These are phyloP conservation scores for Acacia crassicarpa DNA, from an alignment of 306 rosid genomes.

Conservation along the genomic window DNA sequence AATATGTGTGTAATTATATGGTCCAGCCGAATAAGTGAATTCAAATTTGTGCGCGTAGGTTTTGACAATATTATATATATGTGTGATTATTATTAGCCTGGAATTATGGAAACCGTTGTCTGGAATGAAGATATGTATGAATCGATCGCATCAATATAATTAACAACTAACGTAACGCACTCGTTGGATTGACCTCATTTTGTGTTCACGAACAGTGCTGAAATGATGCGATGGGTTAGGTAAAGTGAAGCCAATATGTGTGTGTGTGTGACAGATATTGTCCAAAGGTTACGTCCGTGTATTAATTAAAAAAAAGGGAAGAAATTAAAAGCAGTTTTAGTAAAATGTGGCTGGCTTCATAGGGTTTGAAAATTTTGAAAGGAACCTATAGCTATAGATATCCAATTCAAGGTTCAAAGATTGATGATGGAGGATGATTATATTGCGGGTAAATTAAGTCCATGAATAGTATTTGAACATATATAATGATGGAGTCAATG, in stretches of 20 bases:
- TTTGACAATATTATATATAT: neutral
- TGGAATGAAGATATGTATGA: neutral
- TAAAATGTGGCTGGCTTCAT: neutral
- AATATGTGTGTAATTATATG: neutral
- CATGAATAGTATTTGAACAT: conserved; percentile 12
- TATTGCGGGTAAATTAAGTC: conserved; percentile 1
- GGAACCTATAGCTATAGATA: neutral
- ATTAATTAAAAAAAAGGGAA: neutral
- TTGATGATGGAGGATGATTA: neutral
- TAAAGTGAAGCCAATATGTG: conserved; percentile 8
- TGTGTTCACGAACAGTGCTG: neutral
- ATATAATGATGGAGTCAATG: conserved; percentile 33
- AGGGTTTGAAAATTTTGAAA: neutral
- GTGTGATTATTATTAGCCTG: neutral
- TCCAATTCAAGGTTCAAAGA: neutral
- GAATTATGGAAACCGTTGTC: conserved; percentile 18
- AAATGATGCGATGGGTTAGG: conserved; percentile 9
- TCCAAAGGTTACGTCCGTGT: neutral
- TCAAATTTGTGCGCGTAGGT: neutral
- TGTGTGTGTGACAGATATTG: neutral
- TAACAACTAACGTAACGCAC: neutral
- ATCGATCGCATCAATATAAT: neutral
- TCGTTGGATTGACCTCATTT: neutral
- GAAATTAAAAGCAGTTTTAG: neutral
- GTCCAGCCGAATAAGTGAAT: neutral